Evolutionary conservation across 2,329 filamentous ascomycete genomes (phyloP), one percentile per base, ranked within the genome.

Genomic region (Penicillium sp.): DNA sequence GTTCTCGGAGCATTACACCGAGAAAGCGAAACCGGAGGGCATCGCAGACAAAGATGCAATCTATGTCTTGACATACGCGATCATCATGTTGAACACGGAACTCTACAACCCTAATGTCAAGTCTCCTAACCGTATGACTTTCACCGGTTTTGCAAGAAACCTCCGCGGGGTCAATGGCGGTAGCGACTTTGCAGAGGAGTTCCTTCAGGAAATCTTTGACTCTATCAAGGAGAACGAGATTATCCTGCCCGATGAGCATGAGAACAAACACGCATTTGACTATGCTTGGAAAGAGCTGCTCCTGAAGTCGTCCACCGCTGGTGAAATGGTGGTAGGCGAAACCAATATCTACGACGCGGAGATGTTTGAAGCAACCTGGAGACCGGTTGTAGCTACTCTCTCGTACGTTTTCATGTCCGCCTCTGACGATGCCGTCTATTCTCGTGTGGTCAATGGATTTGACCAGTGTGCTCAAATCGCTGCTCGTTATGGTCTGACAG

Each of bases 371-470:
- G 90, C 92, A 22, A 97, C 93, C 0, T 99, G 96, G 95, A 92
- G 87, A 72, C 94, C 96, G 0, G 92, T 99, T 51, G 85, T 99
- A 39, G 93, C 95, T 3, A 98, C 96, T 0, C 81, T 99, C 55
- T 96, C 95, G 13, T 99, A 98, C 72, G 95, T 99, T 3, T 99
- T 99, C 79, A 96, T 98, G 89, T 98, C 94, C 37, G 96, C 96
- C 16, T 96, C 92, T 0, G 96, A 99, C 70, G 95, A 99, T 73
- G 87, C 94, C 0, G 95, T 99, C 3, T 99, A 96, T 73, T 91
- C 91, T 37, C 87, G 95, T 60, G 90, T 99, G 18, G 92, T 98
- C 31, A 91, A 91, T 50, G 95, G 95, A 1, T 99, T 99, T 70
- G 92, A 96, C 68, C 94, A 99, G 75, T 98, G 94, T 73, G 93